phyloP scores from a whole-genome alignment of 345 rosid species.

The Triadica sebifera region DNA sequence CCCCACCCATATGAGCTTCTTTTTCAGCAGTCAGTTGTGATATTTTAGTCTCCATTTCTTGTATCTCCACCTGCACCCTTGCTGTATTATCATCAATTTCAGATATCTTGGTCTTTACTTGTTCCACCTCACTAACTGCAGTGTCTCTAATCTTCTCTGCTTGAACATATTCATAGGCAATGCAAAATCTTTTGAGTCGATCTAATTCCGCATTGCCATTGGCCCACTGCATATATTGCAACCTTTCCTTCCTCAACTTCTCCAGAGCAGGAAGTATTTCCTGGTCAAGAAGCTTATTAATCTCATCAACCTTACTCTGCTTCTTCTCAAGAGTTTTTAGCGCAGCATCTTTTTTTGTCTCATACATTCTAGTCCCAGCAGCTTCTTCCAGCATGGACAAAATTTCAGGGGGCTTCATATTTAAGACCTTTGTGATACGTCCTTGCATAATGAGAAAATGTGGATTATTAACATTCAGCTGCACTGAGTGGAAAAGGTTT shows the following conservation, averaged over 20 bases:
- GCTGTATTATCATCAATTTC: conserved; percentile 54
- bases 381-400: conserved; percentile 99
- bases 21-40: conserved; percentile 64
- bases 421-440: conserved; percentile 90
- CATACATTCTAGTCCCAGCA: conserved; percentile 98
- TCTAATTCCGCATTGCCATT: conserved; percentile 77
- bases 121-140: conserved; percentile 53
- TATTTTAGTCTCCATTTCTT: conserved; percentile 62
- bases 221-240: conserved; percentile 98
- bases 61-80: conserved; percentile 42
- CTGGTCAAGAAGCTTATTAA: conserved; percentile 83
- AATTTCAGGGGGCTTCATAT: conserved; percentile 98
- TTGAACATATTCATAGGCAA: conserved; percentile 64
- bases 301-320: conserved; percentile 93
- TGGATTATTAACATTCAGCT: conserved; percentile 94
- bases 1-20: conserved; percentile 93
- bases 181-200: conserved; percentile 66
- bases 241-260: conserved; percentile 82
- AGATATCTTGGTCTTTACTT: conserved; percentile 44
- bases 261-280: conserved; percentile 93
- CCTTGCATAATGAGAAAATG: conserved; percentile 99
- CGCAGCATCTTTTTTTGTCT: conserved; percentile 87
- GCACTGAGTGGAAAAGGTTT: conserved; percentile 95
- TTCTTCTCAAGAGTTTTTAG: conserved; percentile 92
- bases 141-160: conserved; percentile 62